phyloP scores from a whole-genome alignment of 2,329 filamentous ascomycete genomes.

The Arthrinium phaeospermum region DNA sequence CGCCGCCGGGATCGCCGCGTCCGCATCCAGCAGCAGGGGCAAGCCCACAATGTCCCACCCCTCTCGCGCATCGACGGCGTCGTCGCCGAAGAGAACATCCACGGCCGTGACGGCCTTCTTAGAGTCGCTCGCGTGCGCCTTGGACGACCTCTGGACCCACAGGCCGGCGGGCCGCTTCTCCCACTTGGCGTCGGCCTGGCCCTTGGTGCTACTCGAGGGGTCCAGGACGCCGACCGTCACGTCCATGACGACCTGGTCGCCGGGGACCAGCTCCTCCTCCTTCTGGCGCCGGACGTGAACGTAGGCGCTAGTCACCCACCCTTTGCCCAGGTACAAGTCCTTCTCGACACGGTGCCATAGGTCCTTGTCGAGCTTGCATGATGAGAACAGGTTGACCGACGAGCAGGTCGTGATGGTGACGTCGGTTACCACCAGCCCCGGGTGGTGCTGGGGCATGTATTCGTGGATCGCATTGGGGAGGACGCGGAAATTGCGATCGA shows the following conservation, averaged over 20 bases:
- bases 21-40: slow-evolving; percentile 72
- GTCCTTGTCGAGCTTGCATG: slow-evolving; percentile 74
- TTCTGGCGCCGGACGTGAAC: slow-evolving; percentile 83
- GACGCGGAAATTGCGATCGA: slow-evolving; percentile 88
- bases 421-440: slow-evolving; percentile 85
- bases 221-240: slow-evolving; percentile 75
- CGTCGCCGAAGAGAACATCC: slow-evolving; percentile 87
- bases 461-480: slow-evolving; percentile 85
- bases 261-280: slow-evolving; percentile 77
- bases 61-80: slow-evolving; percentile 86
- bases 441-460: slow-evolving; percentile 84
- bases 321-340: slow-evolving; percentile 79
- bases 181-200: slow-evolving; percentile 70
- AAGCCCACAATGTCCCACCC: slow-evolving; percentile 83
- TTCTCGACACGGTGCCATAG: slow-evolving; percentile 87
- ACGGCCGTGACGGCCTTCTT: slow-evolving; percentile 77
- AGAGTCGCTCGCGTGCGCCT: slow-evolving; percentile 76
- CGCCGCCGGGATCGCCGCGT: slow-evolving; percentile 67
- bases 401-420: slow-evolving; percentile 80
- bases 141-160: slow-evolving; percentile 80
- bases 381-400: slow-evolving; percentile 73
- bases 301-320: slow-evolving; percentile 79
- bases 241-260: slow-evolving; percentile 82
- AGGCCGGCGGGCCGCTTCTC: slow-evolving; percentile 78
- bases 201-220: slow-evolving; percentile 63